Base-by-base conservation (phyloP, 177 flowering plant species). In the Tripterygium wilfordii region DNA sequence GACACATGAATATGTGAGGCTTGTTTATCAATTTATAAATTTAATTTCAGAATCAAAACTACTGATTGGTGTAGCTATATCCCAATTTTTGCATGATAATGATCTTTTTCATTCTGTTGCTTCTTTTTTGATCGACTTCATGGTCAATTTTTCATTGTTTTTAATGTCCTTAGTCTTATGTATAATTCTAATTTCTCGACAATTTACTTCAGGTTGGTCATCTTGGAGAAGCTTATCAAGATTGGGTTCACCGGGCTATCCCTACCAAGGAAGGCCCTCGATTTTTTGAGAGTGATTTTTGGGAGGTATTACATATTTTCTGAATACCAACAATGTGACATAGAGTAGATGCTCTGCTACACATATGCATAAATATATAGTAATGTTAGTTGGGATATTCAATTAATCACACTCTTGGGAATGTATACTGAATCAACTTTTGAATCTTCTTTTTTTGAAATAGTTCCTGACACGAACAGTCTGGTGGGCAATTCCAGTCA, bases 401-500 rank as follows among this genome's bases (percentile, higher is more conserved):
- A 10, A 42, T 15, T 13, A 10, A 23, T 3, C 4, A 7, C 36
- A 42, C 9, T 23, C 3, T 32, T 46, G 3, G 40, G n/a, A n/a
- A n/a, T n/a, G n/a, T n/a, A n/a, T n/a, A n/a, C n/a, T n/a, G n/a
- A n/a, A n/a, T n/a, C n/a, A n/a, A n/a, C n/a, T n/a, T n/a, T n/a
- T n/a, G n/a, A n/a, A n/a, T n/a, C 49, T 38, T 4, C 0, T n/a
- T n/a, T n/a, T 36, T 26, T 42, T 42, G 36, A 21, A 55, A 56
- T 82, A 92, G 98, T 77, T 73, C 69, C 66, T 85, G 49, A 92
- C 95, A 5, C 74, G 65, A 40, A 92, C 84, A 13, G 69, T 41
- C 10, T 92, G 96, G 96, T 92, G 86, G 83, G 88, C 53, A 6
- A 68, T 92, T 65, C 99, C 99, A 24, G 32, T 67, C 49, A 60